phyloP scores from a whole-genome alignment of 2,329 filamentous ascomycete genomes.

The Colletotrichum orbiculare region DNA sequence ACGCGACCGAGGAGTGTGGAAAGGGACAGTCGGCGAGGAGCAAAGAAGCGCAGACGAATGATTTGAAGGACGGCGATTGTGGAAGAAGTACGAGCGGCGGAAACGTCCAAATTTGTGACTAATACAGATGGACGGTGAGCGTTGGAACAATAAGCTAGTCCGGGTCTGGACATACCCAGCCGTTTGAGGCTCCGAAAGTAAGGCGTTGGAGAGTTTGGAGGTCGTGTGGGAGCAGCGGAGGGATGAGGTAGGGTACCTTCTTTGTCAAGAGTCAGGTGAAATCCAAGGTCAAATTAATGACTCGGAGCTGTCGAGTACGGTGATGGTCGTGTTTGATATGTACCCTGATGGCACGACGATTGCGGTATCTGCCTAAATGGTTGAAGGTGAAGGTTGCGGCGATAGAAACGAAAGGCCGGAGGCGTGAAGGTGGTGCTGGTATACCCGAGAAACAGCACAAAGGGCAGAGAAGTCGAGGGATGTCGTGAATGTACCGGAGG shows the following conservation, averaged over 20 bases:
- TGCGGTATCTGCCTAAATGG: neutral
- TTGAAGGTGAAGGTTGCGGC: conserved; percentile 16
- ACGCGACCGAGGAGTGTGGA: neutral
- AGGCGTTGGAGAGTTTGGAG: conserved; percentile 18
- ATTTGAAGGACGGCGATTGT: conserved; percentile 16
- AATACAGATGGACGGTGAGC: conserved; percentile 32
- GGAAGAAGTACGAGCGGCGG: conserved; percentile 12
- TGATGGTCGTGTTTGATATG: conserved; percentile 21
- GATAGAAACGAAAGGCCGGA: conserved; percentile 13
- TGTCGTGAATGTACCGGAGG: conserved; percentile 20
- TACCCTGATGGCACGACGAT: conserved; percentile 16
- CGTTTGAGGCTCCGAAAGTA: conserved; percentile 29
- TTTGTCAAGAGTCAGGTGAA: conserved; percentile 27
- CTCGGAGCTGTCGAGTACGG: conserved; percentile 35
- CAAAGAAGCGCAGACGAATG: conserved; percentile 9
- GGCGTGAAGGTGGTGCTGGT: neutral
- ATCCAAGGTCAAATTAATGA: conserved; percentile 40
- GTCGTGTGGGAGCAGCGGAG: neutral
- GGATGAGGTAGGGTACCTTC: conserved; percentile 21
- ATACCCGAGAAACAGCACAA: conserved; percentile 3
- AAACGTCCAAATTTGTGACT: conserved; percentile 29
- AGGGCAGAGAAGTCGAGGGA: conserved; percentile 31
- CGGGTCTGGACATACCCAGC: conserved; percentile 14
- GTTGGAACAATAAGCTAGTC: conserved; percentile 26
- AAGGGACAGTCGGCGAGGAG: conserved; percentile 7